These are phyloP conservation scores for Mucor mucedo DNA, from an alignment of 371 early-diverging fungal genomes.

Conservation along the genomic window DNA sequence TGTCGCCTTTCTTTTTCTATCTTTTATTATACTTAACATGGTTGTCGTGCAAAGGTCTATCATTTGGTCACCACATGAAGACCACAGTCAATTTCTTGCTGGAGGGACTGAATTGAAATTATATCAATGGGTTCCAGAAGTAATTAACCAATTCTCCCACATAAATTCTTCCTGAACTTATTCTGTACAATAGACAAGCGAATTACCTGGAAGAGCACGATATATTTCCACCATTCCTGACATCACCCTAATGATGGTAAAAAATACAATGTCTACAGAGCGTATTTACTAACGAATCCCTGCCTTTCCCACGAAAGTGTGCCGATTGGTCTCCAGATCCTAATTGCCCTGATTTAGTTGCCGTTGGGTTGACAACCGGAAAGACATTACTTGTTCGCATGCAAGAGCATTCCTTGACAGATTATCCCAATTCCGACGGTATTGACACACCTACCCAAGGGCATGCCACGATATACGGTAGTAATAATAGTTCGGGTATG, in stretches of 20 bases:
- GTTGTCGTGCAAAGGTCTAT: constrained; percentile 48
- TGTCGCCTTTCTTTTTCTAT: too few relatives aligned
- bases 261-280: not conserved
- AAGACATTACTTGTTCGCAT: constrained; percentile 65
- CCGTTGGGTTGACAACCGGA: constrained; percentile 76
- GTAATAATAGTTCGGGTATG: not conserved
- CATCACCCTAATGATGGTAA: constrained; percentile 67
- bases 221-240: constrained; percentile 67
- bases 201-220: constrained; percentile 52
- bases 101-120: constrained; percentile 71
- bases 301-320: constrained; percentile 51
- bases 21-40: constrained; percentile 4
- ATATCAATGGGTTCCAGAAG: constrained; percentile 71
- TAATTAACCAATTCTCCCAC: constrained; percentile 17
- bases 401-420: constrained; percentile 45
- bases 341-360: constrained; percentile 66
- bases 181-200: constrained; percentile 42
- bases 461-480: constrained; percentile 12
- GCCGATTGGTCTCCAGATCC: constrained; percentile 81
- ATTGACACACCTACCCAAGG: constrained; percentile 27
- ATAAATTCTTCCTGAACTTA: not conserved
- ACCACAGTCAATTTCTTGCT: constrained; percentile 64
- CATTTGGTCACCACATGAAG: constrained; percentile 71
- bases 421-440: constrained; percentile 31
- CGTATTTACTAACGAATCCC: not conserved